phyloP scores from a whole-genome alignment of 2,329 filamentous ascomycete genomes.

The Diaporthe citrichinensis region DNA sequence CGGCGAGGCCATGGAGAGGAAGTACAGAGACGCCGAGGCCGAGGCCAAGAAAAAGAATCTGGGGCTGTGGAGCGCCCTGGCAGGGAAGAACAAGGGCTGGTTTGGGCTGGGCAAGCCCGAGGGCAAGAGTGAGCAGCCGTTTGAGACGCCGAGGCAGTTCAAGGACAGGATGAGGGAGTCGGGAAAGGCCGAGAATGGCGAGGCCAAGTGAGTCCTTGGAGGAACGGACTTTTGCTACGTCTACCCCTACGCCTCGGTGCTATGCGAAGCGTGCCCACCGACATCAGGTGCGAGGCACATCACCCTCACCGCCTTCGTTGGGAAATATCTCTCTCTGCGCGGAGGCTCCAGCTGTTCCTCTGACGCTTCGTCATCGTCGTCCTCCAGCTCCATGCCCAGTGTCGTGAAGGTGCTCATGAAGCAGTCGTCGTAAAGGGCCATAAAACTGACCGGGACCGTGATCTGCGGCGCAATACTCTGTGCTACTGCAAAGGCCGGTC shows the following conservation, averaged over 20 bases:
- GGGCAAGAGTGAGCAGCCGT: slow-evolving; percentile 48
- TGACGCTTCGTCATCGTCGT: not conserved
- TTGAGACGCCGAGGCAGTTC: slow-evolving; percentile 90
- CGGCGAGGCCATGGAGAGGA: slow-evolving; percentile 67
- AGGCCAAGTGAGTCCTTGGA: slow-evolving; percentile 40
- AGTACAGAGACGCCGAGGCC: slow-evolving; percentile 77
- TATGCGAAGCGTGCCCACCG: not conserved
- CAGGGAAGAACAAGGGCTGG: slow-evolving; percentile 65
- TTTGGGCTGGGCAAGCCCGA: slow-evolving; percentile 43
- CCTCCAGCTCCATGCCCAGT: slow-evolving; percentile 34
- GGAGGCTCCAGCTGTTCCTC: slow-evolving; percentile 7
- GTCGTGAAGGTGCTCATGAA: slow-evolving; percentile 61
- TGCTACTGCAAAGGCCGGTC: slow-evolving; percentile 44
- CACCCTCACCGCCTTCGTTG: slow-evolving; percentile 28
- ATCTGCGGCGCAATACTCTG: slow-evolving; percentile 49
- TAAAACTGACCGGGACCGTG: slow-evolving; percentile 60
- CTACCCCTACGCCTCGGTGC: not conserved
- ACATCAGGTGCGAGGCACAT: slow-evolving; percentile 30
- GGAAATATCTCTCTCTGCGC: slow-evolving; percentile 33
- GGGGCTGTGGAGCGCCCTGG: slow-evolving; percentile 77
- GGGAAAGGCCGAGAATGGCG: slow-evolving; percentile 46
- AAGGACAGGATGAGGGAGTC: slow-evolving; percentile 71
- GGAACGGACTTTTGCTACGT: not conserved
- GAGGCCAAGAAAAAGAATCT: slow-evolving; percentile 74
- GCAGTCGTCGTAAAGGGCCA: slow-evolving; percentile 61